Evolutionary conservation across 345 rosid genomes (phyloP), one percentile per base, ranked within the genome.

Genomic region (Combretum micranthum): DNA sequence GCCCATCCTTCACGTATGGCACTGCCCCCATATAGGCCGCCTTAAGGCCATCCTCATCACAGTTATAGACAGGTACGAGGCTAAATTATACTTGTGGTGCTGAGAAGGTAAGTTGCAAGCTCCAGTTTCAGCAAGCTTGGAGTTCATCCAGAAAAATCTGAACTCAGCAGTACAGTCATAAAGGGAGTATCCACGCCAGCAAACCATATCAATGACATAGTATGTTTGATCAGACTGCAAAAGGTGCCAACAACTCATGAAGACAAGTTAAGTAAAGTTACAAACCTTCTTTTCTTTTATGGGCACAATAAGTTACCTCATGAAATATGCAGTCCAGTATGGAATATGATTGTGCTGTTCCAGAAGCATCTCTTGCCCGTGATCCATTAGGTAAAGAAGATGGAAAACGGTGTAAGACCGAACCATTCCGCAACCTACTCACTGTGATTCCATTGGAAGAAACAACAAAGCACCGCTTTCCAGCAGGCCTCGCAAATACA

Each of bases 281-380:
- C 16, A 54, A 10, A 13, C 0, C 53, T 18, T 32, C 8, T 21
- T 0, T 8, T 8, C 52, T 44, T 21, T 23, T 50, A 2, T 13
- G 9, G 17, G 44, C 26, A 55, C 50, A 6, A 15, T 32, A 20
- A 44, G 53, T 53, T 57, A 90, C 97, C 89, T 93, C 99, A 32
- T 93, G 99, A 70, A 85, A 93, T 62, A 93, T 89, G 68, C 97
- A 93, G 60, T 93, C 99, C 11, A 93, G 80, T 70, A 93, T 89
- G 60, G 77, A 87, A 63, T 89, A 93, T 0, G 90, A 86, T 16
- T 76, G 87, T 43, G 83, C 78, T 7, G 97, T 70, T 7, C 97
- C 91, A 0, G 91, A 76, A 32, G 52, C 61, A 25, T 80, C 88
- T 68, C 82, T 81, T 19, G 71, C 76, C 73, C 81, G 75, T 0